Conservation (phyloP, 2,329 filamentous ascomycete genomes). For the Calonectria honghensis region DNA sequence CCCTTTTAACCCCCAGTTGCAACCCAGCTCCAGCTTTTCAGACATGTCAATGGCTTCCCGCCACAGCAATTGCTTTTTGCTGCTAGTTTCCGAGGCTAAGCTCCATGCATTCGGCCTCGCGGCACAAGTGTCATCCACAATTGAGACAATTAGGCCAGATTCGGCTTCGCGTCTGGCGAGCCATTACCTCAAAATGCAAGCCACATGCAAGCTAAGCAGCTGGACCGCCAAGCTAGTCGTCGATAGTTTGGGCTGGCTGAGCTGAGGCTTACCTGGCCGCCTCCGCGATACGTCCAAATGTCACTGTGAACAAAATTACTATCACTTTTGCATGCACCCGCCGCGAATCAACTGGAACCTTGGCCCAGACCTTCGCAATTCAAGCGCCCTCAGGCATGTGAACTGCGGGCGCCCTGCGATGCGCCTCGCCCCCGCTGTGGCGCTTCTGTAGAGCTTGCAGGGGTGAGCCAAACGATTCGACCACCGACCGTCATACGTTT, state of each 20-base stretch:
- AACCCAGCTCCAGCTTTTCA: background rate
- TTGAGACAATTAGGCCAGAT: conserved; percentile 15
- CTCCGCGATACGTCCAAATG: background rate
- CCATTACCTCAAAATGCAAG: conserved; percentile 23
- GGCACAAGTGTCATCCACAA: background rate
- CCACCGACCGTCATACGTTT: background rate
- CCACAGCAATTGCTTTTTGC: background rate
- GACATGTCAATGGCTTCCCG: background rate
- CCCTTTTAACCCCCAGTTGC: conserved; percentile 9
- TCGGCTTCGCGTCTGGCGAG: background rate
- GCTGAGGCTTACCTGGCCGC: conserved; percentile 12
- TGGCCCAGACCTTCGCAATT: too few species aligned
- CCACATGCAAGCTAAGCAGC: conserved; percentile 1
- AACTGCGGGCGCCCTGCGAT: background rate
- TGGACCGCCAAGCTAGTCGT: background rate
- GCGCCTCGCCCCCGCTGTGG: background rate
- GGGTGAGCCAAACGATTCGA: background rate
- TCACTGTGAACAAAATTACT: background rate
- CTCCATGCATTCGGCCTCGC: background rate
- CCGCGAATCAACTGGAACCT: conserved; percentile 3
- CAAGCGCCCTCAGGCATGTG: background rate
- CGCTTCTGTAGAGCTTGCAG: background rate
- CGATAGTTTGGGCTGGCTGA: conserved; percentile 4
- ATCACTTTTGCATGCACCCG: background rate
- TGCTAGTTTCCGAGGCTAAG: conserved; percentile 10